Evolutionary conservation across 257 asterid species (phyloP), one percentile per base, ranked within the genome.

Genomic region (Cinchona pubescens): DNA sequence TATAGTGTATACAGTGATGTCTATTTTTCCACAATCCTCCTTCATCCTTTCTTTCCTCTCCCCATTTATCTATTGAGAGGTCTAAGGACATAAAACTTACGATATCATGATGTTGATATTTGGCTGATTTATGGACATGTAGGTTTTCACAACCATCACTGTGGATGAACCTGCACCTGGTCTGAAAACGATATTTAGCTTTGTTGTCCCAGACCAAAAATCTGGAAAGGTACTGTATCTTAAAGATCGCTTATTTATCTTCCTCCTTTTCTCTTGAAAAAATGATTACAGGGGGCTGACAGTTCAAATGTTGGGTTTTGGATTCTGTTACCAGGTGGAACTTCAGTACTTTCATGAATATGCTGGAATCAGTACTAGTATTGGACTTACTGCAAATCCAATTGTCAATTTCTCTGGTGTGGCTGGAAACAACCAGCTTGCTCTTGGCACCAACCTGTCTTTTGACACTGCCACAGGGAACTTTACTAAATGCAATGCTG

Each of bases 141-240:
- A 94, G 98, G 91, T 94, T 56, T 85, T 67, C 88, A 82, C 96
- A 1, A 92, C 97, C 76, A 78, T 92, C 78, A 84, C 91, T 29
- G 82, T 89, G 38, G 96, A 94, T 69, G 98, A 92, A 76, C 91
- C 97, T 78, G 97, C 99, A 42, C 99, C 98, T 42, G 99, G 99
- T 62, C 91, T 92, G 87, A 94, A 89, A 92, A 90, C 99, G 14
- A 87, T 91, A 76, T 74, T 94, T 65, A 89, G 96, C 89, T 87
- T 89, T 76, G 85, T 84, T 67, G 88, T 90, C 81, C 99, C 97
- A 27, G 97, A 92, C 79, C 98, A 90, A 77, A 92, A 82, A 77
- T 94, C 99, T 69, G 98, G 94, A 81, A 94, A 94, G 98, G 99
- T 92, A 82, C 70, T 25, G 27, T 48, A 48, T 68, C 4, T 73